Base-by-base conservation (phyloP, 768 basidiomycete species). In the Boletus coccyginus region DNA sequence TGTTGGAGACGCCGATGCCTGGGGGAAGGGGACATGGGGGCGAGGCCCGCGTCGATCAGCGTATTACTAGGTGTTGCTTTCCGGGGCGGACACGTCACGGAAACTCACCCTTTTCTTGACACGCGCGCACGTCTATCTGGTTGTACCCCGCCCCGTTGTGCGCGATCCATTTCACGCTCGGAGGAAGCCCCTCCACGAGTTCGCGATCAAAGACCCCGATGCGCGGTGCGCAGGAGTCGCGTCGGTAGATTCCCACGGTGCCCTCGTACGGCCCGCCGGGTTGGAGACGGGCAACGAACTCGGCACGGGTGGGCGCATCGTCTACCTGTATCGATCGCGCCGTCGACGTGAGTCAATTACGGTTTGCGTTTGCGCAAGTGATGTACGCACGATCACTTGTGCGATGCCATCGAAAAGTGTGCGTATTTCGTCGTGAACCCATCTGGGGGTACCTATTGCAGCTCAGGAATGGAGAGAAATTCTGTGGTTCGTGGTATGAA, bases 141-240 rank as follows among this genome's bases (percentile, higher is more conserved):
- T 96, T 90, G 66, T 94, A 96, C 0, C 94, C 92, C 0, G 27
- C 27, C 27, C 27, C 27, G 27, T 27, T 27, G 5, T 27, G 27
- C 27, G 93, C 88, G 66, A 94, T 90, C 86, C 88, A 93, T 68
- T 84, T 84, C 48, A 94, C 79, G 27, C 76, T 77, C 1, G 76
- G 52, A 1, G 91, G 84, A 4, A 95, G 76, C 0, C 78, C 81
- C 40, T 77, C 70, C 59, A 96, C 68, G 44, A 86, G 70, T 38
- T 77, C 79, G 29, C 70, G 67, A 61, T 86, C 81, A 50, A 79
- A 83, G 21, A 76, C 62, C 16, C 80, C 81, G 53, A 82, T 77
- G 47, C 69, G 71, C 51, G 70, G 66, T 12, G 75, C 72, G 17
- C 77, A 78, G 41, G 70, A 59, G 62, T 80, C 78, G 60, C 80